Evolutionary conservation across 441 rosid genomes (phyloP), one percentile per base, ranked within the genome.

Genomic region (Omphalea diandra): DNA sequence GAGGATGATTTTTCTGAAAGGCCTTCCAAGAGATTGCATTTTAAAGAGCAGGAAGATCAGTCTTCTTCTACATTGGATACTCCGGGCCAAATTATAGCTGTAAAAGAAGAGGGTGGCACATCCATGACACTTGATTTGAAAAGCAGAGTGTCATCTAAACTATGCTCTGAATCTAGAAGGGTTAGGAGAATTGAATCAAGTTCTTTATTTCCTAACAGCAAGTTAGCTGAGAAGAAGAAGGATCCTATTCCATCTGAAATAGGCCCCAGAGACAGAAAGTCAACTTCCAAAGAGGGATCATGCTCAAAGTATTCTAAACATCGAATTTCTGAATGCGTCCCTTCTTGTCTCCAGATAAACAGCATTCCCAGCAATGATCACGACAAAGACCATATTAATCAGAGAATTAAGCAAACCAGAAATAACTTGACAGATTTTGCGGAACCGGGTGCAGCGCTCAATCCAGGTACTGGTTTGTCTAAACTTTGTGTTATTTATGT

Each of bases 21-120:
- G 74, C 77, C 77, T 53, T 53, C 77, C 24, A 80, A 83, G 78
- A 80, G 68, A 67, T 60, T 40, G 35, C 46, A 71, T 53, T 57
- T 59, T 67, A 70, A 68, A 70, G 70, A 32, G 72, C 74, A n/a
- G 46, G 74, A 77, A 63, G 70, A 43, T 68, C 68, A 68, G 64
- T 73, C 50, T 63, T 79, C 80, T 65, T 67, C 70, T 32, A 49
- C 73, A 40, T 47, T 43, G 36, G 67, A 47, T 44, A 78, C 64
- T 7, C 38, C 56, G 14, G 47, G 67, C 29, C 61, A 75, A n/a
- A 47, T 29, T n/a, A 36, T 64, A 63, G 58, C 81, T 65, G 33
- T 59, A 47, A 66, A 65, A 31, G 69, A 71, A 56, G 73, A 54
- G 17, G 70, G 49, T 59, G 54, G 46, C 63, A 36, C 46, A 24